A percentile compares a stretch with the other conserved stretches of the same genome.
Evolutionary conservation across 2,329 filamentous ascomycete genomes (phyloP).

Genomic region (Paecilomyces fulvus): DNA sequence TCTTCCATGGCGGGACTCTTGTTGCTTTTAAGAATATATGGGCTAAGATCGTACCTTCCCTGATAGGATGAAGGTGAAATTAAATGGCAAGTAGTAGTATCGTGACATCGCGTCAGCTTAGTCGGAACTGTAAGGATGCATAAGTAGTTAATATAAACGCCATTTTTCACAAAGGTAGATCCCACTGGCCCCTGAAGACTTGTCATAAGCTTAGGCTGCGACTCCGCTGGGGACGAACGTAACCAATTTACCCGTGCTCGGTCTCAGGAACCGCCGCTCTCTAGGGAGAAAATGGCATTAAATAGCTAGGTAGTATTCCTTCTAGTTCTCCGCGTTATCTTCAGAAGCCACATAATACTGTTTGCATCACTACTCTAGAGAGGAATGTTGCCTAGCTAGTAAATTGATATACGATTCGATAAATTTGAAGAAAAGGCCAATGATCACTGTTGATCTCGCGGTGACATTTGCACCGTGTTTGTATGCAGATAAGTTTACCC

Average conservation of each 20-base stretch:
- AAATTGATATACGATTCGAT: too few relatives aligned
- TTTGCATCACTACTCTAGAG: too few relatives aligned
- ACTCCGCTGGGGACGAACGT: not conserved
- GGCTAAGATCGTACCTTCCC: not conserved
- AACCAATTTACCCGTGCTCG: not conserved
- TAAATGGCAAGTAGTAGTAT: not conserved
- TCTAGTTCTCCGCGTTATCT: too few relatives aligned
- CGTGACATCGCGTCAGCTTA: not conserved
- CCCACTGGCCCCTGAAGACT: not conserved
- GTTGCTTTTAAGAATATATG: not conserved
- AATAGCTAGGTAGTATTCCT: too few relatives aligned
- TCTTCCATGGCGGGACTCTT: not conserved
- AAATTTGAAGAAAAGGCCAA: too few relatives aligned
- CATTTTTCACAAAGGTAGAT: not conserved
- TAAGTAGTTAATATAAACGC: not conserved
- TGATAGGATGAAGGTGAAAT: not conserved
- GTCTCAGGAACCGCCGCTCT: too few relatives aligned
- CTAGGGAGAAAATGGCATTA: too few relatives aligned
- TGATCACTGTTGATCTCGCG: not conserved
- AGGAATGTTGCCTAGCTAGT: too few relatives aligned
- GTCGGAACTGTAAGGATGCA: not conserved
- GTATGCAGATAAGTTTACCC: too few relatives aligned
- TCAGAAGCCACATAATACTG: too few relatives aligned
- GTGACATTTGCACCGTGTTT: not conserved
- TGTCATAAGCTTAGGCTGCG: not conserved